A percentile compares a stretch with the other conserved stretches of the same genome.
Evolutionary conservation across 305 asterid genomes (phyloP).

Genomic region (Euphrasia arctica): DNA sequence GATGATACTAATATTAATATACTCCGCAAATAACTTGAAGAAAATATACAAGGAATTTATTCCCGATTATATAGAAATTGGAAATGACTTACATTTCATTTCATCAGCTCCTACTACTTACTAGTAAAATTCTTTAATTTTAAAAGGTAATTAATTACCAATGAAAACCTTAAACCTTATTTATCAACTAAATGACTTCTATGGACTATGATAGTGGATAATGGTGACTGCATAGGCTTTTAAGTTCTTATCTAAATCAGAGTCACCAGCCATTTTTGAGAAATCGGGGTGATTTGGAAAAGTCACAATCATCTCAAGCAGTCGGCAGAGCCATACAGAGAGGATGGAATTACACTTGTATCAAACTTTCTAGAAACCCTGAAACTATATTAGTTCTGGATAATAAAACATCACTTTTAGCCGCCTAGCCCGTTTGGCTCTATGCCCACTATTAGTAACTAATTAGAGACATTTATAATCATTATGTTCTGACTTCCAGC

Average conservation of each 20-base stretch:
- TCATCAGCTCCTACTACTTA: too few relatives aligned
- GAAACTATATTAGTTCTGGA: neutral
- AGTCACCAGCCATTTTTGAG: slow-evolving; percentile 75
- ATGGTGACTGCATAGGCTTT: slow-evolving; percentile 27
- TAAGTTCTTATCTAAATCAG: slow-evolving; percentile 66
- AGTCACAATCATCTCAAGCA: slow-evolving; percentile 95
- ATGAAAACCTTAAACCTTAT: neutral
- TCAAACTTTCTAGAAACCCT: slow-evolving; percentile 49
- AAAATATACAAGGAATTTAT: neutral
- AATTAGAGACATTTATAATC: slow-evolving; percentile 11
- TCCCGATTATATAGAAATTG: neutral
- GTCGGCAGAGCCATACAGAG: slow-evolving; percentile 56
- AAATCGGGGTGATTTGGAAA: slow-evolving; percentile 84
- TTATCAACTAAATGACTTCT: slow-evolving; percentile 8
- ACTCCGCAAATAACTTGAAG: slow-evolving; percentile 1
- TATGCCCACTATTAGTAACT: slow-evolving; percentile 14
- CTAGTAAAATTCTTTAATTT: too few relatives aligned
- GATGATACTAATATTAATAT: slow-evolving; percentile 15
- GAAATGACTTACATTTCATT: neutral
- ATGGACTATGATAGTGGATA: neutral
- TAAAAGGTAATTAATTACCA: too few relatives aligned
- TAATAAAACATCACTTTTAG: slow-evolving; percentile 11
- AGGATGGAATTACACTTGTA: slow-evolving; percentile 63
- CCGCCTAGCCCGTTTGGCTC: slow-evolving; percentile 12
- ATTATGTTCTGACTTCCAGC: slow-evolving; percentile 44